Base-by-base conservation (phyloP, 164 flowering plant species). In the Umbellularia californica region DNA sequence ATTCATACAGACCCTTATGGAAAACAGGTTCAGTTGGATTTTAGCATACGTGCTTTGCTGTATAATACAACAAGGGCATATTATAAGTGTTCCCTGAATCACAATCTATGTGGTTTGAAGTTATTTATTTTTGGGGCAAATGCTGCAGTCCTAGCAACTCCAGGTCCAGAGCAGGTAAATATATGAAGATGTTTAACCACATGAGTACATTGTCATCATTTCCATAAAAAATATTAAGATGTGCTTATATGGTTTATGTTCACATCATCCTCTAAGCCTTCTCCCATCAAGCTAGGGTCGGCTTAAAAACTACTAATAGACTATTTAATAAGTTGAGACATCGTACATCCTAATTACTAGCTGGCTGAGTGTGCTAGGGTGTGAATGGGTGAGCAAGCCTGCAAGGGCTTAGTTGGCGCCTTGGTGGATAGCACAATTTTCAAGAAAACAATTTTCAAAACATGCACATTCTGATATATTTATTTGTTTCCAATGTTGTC, bases 81-180 rank as follows among this genome's bases (percentile, higher is more conserved):
- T 73, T 78, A 78, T 84, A 86, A 78, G 72, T 90, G 95, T 71
- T 76, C 85, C 51, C 25, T 85, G 20, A 50, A 73, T 47, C 65
- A 82, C 23, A 71, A 74, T 69, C 25, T 76, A 35, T 90, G 92
- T 71, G 69, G 69, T 25, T 76, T 88, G 52, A 79, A 79, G 28
- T 82, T 88, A 65, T 74, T 50, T 19, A 67, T 86, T 77, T 47
- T 85, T 20, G 70, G 79, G 50, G 20, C 72, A 75, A 84, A 74
- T 83, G 78, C 81, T 75, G 90, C 85, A 74, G 83, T 88, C 69
- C 76, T 90, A 68, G 82, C 90, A 27, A 80, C 93, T 75, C 87
- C 92, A 41, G 78, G 79, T 70, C 83, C 79, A 64, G 76, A 79
- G 70, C 81, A 84, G 90, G 92, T 88, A 79, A 74, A 17, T 15